Evolutionary conservation across 306 rosid genomes (phyloP).

Genomic region (Quercus rubra): DNA sequence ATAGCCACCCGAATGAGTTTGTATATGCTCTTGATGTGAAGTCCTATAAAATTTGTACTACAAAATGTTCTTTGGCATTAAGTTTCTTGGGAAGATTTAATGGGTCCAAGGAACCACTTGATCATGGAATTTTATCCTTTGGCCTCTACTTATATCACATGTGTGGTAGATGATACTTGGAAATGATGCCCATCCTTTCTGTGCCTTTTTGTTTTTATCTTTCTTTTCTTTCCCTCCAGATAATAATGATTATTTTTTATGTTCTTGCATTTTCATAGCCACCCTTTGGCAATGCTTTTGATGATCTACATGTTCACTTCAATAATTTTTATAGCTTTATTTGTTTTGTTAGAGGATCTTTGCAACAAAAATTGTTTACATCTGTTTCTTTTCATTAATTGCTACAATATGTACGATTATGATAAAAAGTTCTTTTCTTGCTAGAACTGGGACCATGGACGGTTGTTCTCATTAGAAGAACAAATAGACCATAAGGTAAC

Average conservation of each 20-base stretch:
- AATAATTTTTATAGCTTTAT: background rate
- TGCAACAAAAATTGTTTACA: background rate
- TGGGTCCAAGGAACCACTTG: background rate
- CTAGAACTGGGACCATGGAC: slow-evolving; percentile 79
- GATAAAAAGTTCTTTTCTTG: slow-evolving; percentile 7
- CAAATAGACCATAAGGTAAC: slow-evolving; percentile 85
- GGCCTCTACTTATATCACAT: background rate
- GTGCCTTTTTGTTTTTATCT: background rate
- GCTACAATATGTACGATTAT: background rate
- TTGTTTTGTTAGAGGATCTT: background rate
- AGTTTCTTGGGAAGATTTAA: background rate
- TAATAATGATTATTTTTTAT: background rate
- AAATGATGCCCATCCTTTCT: background rate
- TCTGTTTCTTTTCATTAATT: background rate
- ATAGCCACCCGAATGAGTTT: background rate
- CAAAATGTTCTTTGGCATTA: too few species aligned
- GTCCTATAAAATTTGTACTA: background rate
- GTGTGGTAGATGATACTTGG: background rate
- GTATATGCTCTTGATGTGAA: background rate
- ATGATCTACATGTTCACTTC: background rate
- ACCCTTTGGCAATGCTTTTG: too few species aligned
- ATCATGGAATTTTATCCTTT: background rate
- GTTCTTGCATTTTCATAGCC: background rate
- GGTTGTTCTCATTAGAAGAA: slow-evolving; percentile 77
- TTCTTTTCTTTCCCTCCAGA: background rate